Base-by-base conservation (phyloP, 345 rosid species). In the Euphorbia tirucalli region DNA sequence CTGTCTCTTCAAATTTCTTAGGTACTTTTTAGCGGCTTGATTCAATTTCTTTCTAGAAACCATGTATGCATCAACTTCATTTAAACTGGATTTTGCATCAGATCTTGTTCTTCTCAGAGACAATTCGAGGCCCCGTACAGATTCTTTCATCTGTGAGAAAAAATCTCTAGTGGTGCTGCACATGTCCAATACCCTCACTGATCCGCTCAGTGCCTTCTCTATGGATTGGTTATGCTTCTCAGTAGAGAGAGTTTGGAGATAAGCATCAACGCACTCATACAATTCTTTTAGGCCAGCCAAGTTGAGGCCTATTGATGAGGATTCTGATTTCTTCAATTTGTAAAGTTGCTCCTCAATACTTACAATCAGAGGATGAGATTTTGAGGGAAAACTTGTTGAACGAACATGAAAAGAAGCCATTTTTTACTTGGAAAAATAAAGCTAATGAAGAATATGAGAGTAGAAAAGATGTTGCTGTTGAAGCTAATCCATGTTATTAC, bases 281-380 rank as follows among this genome's bases (percentile, higher is more conserved):
- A 46, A 46, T 3, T 46, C 19, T 4, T 46, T 46, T 8, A 46
- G 19, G 52, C 52, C 52, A 13, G 16, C 43, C 56, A 50, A 50
- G 7, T 5, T 55, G 7, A 22, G 49, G 21, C 49, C 32, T 6
- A 69, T 39, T 19, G 28, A 69, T 41, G 15, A 24, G 9, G 63
- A 22, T 30, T 80, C 68, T 21, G 59, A 69, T 32, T 61, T 58
- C 65, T 61, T 79, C 43, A 83, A 74, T 63, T 48, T 70, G 59
- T 50, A 9, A 35, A 85, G 68, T 68, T 81, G 79, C 56, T 75
- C 71, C 64, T 78, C 77, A 35, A 85, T 69, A 67, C 71, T 50
- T 60, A 19, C 58, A 63, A 70, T 58, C 11, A 79, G 69, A 66
- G 85, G 88, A 75, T 83, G 80, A 61, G 52, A 46, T 13, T 46